Conservation (phyloP, 176 grass and related monocot species). For the Saccharum officinarum region DNA sequence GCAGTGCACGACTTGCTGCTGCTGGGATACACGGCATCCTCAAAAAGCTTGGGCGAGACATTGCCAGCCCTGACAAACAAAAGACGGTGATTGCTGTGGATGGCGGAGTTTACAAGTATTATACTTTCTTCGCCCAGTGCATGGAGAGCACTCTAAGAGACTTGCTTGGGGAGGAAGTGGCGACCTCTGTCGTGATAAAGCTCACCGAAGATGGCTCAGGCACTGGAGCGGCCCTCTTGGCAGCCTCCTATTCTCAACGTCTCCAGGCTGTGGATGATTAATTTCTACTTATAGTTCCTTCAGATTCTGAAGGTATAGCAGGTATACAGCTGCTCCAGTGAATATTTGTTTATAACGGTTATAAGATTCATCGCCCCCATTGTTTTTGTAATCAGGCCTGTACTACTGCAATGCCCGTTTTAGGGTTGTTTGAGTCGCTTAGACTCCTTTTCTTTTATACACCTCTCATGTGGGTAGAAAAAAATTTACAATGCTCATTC, state of each 20-base stretch:
- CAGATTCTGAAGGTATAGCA: no score
- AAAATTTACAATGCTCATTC: neutral
- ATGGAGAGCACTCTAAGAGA: constrained; percentile 49
- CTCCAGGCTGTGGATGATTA: neutral
- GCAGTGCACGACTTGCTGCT: constrained; percentile 48
- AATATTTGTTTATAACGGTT: neutral
- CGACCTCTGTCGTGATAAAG: constrained; percentile 43
- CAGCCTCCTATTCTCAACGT: constrained; percentile 48
- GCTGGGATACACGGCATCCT: constrained; percentile 46
- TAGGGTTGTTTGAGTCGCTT: neutral
- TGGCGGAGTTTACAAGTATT: constrained; percentile 57
- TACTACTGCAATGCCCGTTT: neutral
- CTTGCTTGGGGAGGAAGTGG: constrained; percentile 48
- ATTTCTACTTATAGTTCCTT: neutral
- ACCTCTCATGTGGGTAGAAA: neutral
- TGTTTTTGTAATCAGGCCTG: neutral
- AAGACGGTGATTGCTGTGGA: constrained; percentile 63
- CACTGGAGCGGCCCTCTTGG: constrained; percentile 51
- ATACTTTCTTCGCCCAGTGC: constrained; percentile 42
- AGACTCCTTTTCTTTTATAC: neutral
- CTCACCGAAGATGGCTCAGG: constrained; percentile 47
- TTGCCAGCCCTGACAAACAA: neutral
- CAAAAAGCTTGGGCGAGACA: constrained; percentile 43
- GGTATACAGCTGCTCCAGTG: neutral
- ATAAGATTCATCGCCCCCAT: neutral